Evolutionary conservation across 768 basidiomycete species (phyloP).

Genomic region (Phaeotremella skinneri): DNA sequence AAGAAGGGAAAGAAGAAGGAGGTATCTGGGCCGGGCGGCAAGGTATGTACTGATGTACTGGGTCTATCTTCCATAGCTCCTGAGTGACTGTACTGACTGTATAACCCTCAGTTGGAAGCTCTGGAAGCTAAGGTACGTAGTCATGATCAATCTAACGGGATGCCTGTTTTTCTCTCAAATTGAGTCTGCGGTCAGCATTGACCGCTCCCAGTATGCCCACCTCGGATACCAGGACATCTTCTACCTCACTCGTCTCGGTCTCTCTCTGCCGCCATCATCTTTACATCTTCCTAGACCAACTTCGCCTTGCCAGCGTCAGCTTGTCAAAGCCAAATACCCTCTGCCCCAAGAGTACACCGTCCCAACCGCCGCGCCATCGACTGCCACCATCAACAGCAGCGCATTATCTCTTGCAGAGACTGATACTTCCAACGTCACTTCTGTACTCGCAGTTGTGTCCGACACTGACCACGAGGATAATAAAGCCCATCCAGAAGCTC

Average conservation of each 20-base stretch:
- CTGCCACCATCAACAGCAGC: not conserved
- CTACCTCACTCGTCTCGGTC: constrained; percentile 24
- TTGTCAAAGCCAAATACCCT: constrained; percentile 26
- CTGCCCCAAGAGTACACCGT: constrained; percentile 8
- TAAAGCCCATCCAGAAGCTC: not conserved
- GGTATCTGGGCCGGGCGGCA: constrained; percentile 18
- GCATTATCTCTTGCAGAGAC: not conserved
- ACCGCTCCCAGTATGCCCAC: constrained; percentile 14
- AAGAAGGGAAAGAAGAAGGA: constrained; percentile 24
- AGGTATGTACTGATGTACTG: constrained; percentile 13
- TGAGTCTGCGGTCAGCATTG: not conserved
- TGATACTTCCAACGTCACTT: not conserved
- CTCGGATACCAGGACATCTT: constrained; percentile 30
- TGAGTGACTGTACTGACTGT: constrained; percentile 6
- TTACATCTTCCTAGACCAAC: constrained; percentile 18
- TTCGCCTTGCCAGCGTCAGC: constrained; percentile 7
- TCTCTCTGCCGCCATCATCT: constrained; percentile 22
- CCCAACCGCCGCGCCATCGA: not conserved
- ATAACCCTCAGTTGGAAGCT: constrained; percentile 19
- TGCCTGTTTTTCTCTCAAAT: not conserved
- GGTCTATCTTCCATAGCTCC: not conserved
- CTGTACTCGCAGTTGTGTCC: not conserved
- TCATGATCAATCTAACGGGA: not conserved
- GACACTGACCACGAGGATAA: not conserved
- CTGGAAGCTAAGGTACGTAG: constrained; percentile 18